Evolutionary conservation across 805 yeast species (phyloP), one percentile per base, ranked within the genome.

Genomic region (Candida boleticola): DNA sequence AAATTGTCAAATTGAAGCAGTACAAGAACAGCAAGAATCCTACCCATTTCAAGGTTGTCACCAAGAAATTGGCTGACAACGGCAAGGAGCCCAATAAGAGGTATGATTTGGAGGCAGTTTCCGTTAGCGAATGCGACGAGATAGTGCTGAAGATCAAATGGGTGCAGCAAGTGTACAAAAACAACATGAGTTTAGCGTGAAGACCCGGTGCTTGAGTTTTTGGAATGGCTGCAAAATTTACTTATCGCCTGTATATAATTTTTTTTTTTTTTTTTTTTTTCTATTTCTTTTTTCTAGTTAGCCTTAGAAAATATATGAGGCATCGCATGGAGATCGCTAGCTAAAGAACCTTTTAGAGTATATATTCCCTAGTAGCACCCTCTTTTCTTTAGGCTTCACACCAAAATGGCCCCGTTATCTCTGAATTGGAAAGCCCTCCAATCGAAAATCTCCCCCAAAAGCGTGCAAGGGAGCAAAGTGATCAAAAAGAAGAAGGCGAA

Each of bases 41-140:
- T 0, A 75, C 77, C 13, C 85, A 87, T 52, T 88, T 92, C 66
- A 90, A 90, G 59, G 79, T 92, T 5, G 82, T 87, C 13, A 82
- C 89, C 5, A 50, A 56, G 34, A 68, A 67, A 42, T 63, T 56
- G 11, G 56, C 48, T 5, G 68, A 62, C 33, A 40, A 44, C 16
- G 40, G 44, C 11, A 51, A 54, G 1, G 50, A 55, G 2, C 42
- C 42, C 20, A 43, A 50, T 20, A 89, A 90, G 60, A 79, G 93
- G 52, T 90, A 92, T 59, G 95, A 89, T 53, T 74, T 92, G 43
- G 97, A 90, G 53, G 93, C 96, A 0, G 69, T 71, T 4, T 76
- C 73, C 35, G 67, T 73, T 0, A 58, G 59, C 2, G 85, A 85
- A 44, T 79, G 93, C 36, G 73, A 71, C 29, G 95, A 86, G 47